Evolutionary conservation across 108 stramenopile genomes (phyloP).

Genomic region (Cyclotella sp.): DNA sequence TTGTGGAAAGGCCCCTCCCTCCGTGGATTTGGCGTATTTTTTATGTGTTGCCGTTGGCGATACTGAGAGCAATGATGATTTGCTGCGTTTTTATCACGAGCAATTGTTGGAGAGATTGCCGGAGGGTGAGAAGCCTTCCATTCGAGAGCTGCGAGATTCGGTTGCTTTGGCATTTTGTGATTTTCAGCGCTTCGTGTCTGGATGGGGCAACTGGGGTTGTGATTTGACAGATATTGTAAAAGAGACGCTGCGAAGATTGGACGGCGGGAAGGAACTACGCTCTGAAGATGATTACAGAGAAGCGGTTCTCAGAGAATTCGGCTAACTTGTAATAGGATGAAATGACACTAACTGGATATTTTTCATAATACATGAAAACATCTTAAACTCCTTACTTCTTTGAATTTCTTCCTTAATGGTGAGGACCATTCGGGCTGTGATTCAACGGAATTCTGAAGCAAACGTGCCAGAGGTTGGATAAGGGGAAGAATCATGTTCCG

Average conservation of each 20-base stretch:
- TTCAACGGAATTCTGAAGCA: too few species aligned
- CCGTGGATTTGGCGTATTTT: slow-evolving; percentile 79
- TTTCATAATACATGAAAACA: too few species aligned
- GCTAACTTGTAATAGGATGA: background rate
- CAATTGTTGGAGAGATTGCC: slow-evolving; percentile 29
- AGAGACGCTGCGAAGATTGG: slow-evolving; percentile 54
- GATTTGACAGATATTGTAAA: slow-evolving; percentile 50
- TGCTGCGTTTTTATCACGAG: slow-evolving; percentile 49
- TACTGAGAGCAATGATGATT: slow-evolving; percentile 27
- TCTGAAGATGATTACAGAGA: slow-evolving; percentile 67
- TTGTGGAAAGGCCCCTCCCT: slow-evolving; percentile 65
- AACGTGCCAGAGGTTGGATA: too few species aligned
- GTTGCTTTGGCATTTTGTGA: slow-evolving; percentile 70
- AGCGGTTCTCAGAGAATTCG: slow-evolving; percentile 57
- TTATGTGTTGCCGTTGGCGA: slow-evolving; percentile 55
- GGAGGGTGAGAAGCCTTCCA: slow-evolving; percentile 36
- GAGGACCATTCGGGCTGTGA: too few species aligned
- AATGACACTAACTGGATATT: background rate
- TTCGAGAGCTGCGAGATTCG: slow-evolving; percentile 56
- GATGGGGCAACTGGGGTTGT: slow-evolving; percentile 79
- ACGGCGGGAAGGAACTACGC: slow-evolving; percentile 55
- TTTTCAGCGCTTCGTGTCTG: slow-evolving; percentile 71
- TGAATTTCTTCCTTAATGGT: too few species aligned
- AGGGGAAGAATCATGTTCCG: too few species aligned
- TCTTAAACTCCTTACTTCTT: too few species aligned